Percentiles rank a stretch among this genome's conserved stretches.
Conservation (phyloP, 306 rosid genomes). For the Lathyrus aphaca region DNA sequence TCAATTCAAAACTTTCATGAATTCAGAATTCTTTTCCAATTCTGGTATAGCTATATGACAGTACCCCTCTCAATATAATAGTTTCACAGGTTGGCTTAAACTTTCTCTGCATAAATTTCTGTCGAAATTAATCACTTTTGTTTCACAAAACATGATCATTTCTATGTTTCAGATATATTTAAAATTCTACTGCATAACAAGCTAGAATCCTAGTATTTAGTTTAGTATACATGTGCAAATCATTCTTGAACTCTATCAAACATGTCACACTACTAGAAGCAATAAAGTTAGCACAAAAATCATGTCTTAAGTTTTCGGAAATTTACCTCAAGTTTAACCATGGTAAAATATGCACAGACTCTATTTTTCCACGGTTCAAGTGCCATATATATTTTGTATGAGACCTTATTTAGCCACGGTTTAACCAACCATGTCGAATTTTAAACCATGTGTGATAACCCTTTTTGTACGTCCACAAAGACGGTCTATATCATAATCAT, state of each 20-base stretch:
- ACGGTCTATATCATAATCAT: neutral
- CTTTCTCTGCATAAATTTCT: slow-evolving; percentile 23
- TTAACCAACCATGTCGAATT: too few species aligned
- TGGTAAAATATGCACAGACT: too few species aligned
- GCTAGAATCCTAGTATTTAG: neutral
- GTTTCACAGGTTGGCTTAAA: slow-evolving; percentile 73
- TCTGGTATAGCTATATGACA: slow-evolving; percentile 97
- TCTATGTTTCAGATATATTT: slow-evolving; percentile 2
- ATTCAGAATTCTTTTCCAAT: slow-evolving; percentile 78
- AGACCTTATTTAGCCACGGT: too few species aligned
- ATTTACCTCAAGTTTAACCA: too few species aligned
- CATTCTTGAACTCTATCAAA: slow-evolving; percentile 16
- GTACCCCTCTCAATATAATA: slow-evolving; percentile 88
- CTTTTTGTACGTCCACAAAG: too few species aligned
- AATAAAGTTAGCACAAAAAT: neutral
- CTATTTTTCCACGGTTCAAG: too few species aligned
- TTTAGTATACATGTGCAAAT: slow-evolving; percentile 23
- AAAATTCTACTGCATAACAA: slow-evolving; percentile 11
- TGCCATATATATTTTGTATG: too few species aligned
- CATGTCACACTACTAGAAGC: neutral
- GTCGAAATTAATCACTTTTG: too few species aligned
- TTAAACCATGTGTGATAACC: too few species aligned
- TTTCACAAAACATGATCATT: slow-evolving; percentile 63
- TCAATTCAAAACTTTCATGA: slow-evolving; percentile 35
- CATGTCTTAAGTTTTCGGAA: too few species aligned